These are phyloP conservation scores for Sherardia arvensis DNA, from an alignment of 257 asterid genomes.

Conservation along the genomic window DNA sequence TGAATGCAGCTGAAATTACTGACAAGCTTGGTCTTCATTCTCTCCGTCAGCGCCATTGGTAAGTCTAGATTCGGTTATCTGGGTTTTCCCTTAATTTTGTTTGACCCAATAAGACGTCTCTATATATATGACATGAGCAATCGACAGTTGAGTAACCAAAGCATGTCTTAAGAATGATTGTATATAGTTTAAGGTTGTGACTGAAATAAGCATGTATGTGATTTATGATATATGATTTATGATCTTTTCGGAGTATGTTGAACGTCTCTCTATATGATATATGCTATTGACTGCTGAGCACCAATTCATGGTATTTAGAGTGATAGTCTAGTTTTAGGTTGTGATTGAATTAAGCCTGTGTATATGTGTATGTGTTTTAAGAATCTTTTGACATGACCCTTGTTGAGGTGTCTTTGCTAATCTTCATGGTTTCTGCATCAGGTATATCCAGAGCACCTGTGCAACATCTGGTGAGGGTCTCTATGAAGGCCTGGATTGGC, in stretches of 20 bases:
- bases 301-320: no score
- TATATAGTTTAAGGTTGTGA: background rate
- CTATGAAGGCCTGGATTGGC: conserved; percentile 33
- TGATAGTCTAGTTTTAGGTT: background rate
- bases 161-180: background rate
- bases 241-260: no score
- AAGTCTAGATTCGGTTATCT: conserved; percentile 4
- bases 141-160: background rate
- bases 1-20: conserved; percentile 40
- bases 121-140: background rate
- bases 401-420: background rate
- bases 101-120: background rate
- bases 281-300: no score
- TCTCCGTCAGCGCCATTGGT: conserved; percentile 39
- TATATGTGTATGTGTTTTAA: no score
- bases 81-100: background rate
- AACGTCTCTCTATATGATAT: no score
- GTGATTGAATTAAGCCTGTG: no score
- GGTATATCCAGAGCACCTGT: conserved; percentile 31
- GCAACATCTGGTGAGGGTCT: conserved; percentile 34
- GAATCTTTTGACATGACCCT: no score
- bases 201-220: background rate
- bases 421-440: background rate
- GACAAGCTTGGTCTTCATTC: conserved; percentile 40
- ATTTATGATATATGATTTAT: no score